Base-by-base conservation (phyloP, 192 early-diverging fungal species). In the Coemansia sp. region DNA sequence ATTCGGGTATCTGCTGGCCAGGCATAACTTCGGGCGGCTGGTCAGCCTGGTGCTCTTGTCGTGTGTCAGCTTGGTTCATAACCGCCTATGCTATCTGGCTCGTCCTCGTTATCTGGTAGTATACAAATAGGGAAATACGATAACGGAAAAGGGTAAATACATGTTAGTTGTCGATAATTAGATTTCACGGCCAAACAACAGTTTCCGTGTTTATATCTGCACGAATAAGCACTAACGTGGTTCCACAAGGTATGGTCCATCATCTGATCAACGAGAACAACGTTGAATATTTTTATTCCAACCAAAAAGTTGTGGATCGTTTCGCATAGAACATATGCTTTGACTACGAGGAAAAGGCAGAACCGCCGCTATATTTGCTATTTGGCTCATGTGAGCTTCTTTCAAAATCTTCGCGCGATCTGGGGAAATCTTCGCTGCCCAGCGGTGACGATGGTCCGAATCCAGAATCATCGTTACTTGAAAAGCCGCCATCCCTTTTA, bases 331-430 rank as follows among this genome's bases (percentile, higher is more conserved):
- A 30, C 3, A 30, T 30, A 30, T 3, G 30, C 30, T 30, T 30
- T 34, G 4, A 20, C 35, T 49, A 67, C 30, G 65, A 6, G 2
- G 67, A 45, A 26, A 63, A 69, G 23, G 57, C 60, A 16, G 57
- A 18, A 15, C 57, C 60, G n/a, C 67, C 60, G 26, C 60, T 49
- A 34, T 73, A 73, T 55, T 55, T 66, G 52, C 24, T 14, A 26
- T 26, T 53, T 21, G 51, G 26, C 23, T 24, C 46, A 10, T 35
- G 23, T 5, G 60, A 45, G n/a, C 18, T 24, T 39, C 52, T 21
- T 49, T 72, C 69, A 53, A 72, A 75, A 49, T 81, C 78, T 15
- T 81, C 78, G 36, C 73, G 73, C 33, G 69, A 68, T 18, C 73
- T 55, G 1, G 72, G 69, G 26, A 75, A 81, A 35, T 72, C 70